These are phyloP conservation scores for Vairimorpha necatrix DNA, from an alignment of 371 early-diverging fungal species.

Conservation along the genomic window DNA sequence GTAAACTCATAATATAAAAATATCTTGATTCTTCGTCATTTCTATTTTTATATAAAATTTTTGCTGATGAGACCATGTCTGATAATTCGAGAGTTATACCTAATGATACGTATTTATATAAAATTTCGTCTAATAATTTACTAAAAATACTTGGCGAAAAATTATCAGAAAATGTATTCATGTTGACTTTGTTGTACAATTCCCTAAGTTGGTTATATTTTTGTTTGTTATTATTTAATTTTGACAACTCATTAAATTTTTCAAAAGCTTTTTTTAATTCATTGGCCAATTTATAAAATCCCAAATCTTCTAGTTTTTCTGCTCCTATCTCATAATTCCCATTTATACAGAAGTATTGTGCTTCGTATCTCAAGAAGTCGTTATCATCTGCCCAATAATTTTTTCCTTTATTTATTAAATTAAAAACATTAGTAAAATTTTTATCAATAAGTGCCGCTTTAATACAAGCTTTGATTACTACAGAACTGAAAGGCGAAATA, in stretches of 20 bases:
- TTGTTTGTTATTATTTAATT: not conserved
- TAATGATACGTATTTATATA: constrained; percentile 11
- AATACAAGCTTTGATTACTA: constrained; percentile 15
- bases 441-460: constrained; percentile 7
- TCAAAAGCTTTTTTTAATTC: not conserved
- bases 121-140: not conserved
- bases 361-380: not conserved
- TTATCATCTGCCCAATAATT: not conserved
- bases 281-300: not conserved
- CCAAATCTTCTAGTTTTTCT: not conserved
- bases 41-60: constrained; percentile 9
- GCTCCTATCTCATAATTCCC: constrained; percentile 4
- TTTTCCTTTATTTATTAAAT: constrained; percentile 12
- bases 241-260: not conserved
- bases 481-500: not conserved
- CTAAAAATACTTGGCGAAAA: constrained; percentile 24
- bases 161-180: not conserved
- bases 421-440: not conserved
- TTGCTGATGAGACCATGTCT: not conserved
- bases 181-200: not conserved
- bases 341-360: constrained; percentile 13
- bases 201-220: not conserved
- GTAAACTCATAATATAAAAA: constrained; percentile 10
- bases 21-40: constrained; percentile 12
- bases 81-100: not conserved